Percentiles rank a stretch among this genome's conserved stretches.
These are phyloP conservation scores for Eucalyptus albens DNA, from an alignment of 345 rosid species.

Conservation along the genomic window DNA sequence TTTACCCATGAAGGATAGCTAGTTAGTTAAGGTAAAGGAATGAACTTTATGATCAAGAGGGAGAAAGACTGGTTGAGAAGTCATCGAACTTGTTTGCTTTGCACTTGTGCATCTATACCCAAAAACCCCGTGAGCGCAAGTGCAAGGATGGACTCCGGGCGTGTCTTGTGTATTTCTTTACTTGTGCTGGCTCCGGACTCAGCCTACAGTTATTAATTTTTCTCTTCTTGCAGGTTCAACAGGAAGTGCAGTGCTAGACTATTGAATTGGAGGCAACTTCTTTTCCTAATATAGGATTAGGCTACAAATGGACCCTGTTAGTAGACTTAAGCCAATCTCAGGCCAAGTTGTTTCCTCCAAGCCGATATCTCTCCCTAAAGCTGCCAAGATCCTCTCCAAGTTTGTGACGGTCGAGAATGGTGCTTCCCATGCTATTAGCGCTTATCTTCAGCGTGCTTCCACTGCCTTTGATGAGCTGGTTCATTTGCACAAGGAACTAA, in stretches of 20 bases:
- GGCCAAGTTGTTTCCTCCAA: not conserved
- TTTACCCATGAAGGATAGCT: not conserved
- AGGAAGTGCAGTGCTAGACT: not conserved
- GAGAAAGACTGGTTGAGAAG: not conserved
- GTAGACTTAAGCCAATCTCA: not conserved
- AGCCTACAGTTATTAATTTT: not conserved
- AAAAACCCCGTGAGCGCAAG: not conserved
- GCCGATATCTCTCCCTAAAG: not conserved
- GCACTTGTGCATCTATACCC: not conserved
- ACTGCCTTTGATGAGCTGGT: conserved; percentile 2
- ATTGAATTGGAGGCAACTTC: not conserved
- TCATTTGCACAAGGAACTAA: conserved; percentile 3
- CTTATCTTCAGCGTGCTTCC: not conserved
- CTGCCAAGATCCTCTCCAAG: conserved; percentile 5
- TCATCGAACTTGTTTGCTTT: not conserved
- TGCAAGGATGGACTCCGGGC: not conserved
- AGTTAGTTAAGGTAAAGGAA: not conserved
- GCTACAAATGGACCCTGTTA: not conserved
- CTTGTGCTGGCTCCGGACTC: not conserved
- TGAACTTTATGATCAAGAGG: not conserved
- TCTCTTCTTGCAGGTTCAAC: not conserved
- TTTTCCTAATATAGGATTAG: not conserved
- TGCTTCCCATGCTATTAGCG: not conserved
- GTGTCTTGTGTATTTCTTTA: not conserved
- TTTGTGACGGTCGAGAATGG: not conserved